Percentiles rank a stretch among this genome's conserved stretches.
These are phyloP conservation scores for Diaporthe vaccinii DNA, from an alignment of 2,329 filamentous ascomycete species.

Conservation along the genomic window DNA sequence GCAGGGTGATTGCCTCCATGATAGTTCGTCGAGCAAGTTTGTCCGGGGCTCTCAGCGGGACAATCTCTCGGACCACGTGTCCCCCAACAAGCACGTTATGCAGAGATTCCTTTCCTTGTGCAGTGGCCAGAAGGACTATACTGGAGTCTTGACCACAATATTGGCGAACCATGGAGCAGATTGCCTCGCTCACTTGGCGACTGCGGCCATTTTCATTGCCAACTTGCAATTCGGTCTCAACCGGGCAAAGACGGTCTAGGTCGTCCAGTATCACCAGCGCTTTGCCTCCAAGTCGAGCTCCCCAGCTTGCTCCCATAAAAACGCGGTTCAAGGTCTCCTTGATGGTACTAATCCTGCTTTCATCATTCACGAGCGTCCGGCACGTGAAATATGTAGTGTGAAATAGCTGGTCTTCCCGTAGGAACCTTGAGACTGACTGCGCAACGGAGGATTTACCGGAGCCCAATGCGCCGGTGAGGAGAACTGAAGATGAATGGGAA, in stretches of 20 bases:
- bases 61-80: constrained; percentile 91
- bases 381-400: constrained; percentile 90
- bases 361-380: constrained; percentile 88
- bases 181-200: constrained; percentile 89
- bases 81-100: constrained; percentile 92
- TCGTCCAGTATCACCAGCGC: constrained; percentile 92
- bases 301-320: constrained; percentile 93
- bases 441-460: constrained; percentile 90
- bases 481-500: constrained; percentile 86
- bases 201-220: constrained; percentile 94
- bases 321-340: constrained; percentile 88
- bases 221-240: constrained; percentile 93
- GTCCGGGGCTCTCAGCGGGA: constrained; percentile 89
- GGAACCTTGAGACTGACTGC: constrained; percentile 78
- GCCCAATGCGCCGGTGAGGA: constrained; percentile 90
- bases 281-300: constrained; percentile 85
- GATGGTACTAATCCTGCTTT: constrained; percentile 89
- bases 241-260: constrained; percentile 90
- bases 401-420: constrained; percentile 81
- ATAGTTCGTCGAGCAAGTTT: constrained; percentile 90
- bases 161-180: constrained; percentile 85
- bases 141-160: constrained; percentile 85
- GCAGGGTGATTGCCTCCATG: constrained; percentile 81
- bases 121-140: constrained; percentile 90
- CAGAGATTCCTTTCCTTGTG: constrained; percentile 91